Evolutionary conservation across 176 grass and related monocot species (phyloP).

Genomic region (Raddia guianensis): DNA sequence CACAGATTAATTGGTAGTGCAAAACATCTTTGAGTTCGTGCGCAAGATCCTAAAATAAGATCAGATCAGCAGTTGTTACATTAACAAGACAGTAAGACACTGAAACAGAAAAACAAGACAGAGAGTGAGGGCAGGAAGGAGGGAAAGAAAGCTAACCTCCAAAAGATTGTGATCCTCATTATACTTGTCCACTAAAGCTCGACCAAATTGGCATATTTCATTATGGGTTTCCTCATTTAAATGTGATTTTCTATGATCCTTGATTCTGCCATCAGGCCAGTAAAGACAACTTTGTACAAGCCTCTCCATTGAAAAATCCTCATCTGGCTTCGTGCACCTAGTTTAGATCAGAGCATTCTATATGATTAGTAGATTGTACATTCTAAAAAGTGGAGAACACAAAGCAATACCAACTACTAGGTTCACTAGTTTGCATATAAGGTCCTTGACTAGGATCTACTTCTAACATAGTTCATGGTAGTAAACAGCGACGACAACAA

Average conservation of each 20-base stretch:
- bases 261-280: slow-evolving; percentile 37
- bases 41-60: slow-evolving; percentile 26
- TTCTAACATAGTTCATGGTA: too few species aligned
- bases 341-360: neutral
- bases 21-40: slow-evolving; percentile 18
- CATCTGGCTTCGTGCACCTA: neutral
- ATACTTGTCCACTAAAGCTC: slow-evolving; percentile 25
- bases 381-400: too few species aligned
- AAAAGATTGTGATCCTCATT: slow-evolving; percentile 32
- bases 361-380: neutral
- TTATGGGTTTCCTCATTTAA: neutral
- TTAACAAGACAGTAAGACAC: neutral
- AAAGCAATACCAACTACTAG: too few species aligned
- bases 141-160: neutral
- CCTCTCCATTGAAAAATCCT: neutral
- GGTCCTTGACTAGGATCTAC: too few species aligned
- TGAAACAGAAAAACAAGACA: neutral
- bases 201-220: neutral
- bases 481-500: neutral
- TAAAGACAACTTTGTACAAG: neutral
- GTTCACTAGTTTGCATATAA: too few species aligned
- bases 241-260: neutral
- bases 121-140: neutral
- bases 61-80: neutral
- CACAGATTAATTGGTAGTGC: neutral